A percentile compares a stretch with the other conserved stretches of the same genome.
These are phyloP conservation scores for Ustanciosporium gigantosporum DNA, from an alignment of 1,284 basidiomycete species.

Conservation along the genomic window DNA sequence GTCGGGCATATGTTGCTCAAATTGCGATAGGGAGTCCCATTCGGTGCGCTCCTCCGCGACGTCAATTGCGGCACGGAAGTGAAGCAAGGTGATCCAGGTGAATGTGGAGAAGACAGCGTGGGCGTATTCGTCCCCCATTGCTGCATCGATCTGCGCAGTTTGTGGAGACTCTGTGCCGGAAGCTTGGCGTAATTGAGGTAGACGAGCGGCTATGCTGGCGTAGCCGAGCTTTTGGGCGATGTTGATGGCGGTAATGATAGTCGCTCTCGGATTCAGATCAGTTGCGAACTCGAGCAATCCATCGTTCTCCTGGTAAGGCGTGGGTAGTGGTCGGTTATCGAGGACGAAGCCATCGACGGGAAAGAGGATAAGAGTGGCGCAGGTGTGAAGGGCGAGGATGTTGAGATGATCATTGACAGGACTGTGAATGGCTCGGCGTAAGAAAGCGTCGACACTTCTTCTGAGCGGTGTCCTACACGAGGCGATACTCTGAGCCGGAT, in stretches of 20 bases:
- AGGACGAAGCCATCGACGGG: constrained; percentile 27
- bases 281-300: constrained; percentile 21
- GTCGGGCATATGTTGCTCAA: constrained; percentile 16
- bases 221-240: constrained; percentile 24
- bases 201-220: constrained; percentile 9
- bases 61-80: constrained; percentile 29
- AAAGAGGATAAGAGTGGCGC: constrained; percentile 23
- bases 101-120: constrained; percentile 32
- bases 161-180: constrained; percentile 7
- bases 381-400: constrained; percentile 31
- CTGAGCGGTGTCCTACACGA: constrained; percentile 8
- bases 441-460: constrained; percentile 16
- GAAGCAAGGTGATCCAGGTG: constrained; percentile 28
- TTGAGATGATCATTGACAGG: constrained; percentile 20
- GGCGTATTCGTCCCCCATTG: constrained; percentile 17
- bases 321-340: constrained; percentile 8
- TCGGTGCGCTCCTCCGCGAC: constrained; percentile 34
- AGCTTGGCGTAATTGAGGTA: constrained; percentile 14
- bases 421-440: constrained; percentile 22
- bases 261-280: constrained; percentile 31
- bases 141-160: neutral
- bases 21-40: constrained; percentile 26
- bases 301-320: constrained; percentile 23
- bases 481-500: constrained; percentile 6
- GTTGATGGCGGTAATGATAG: constrained; percentile 22